Conservation (phyloP, 169 alveolate species). For the Plasmodium gonderi region DNA sequence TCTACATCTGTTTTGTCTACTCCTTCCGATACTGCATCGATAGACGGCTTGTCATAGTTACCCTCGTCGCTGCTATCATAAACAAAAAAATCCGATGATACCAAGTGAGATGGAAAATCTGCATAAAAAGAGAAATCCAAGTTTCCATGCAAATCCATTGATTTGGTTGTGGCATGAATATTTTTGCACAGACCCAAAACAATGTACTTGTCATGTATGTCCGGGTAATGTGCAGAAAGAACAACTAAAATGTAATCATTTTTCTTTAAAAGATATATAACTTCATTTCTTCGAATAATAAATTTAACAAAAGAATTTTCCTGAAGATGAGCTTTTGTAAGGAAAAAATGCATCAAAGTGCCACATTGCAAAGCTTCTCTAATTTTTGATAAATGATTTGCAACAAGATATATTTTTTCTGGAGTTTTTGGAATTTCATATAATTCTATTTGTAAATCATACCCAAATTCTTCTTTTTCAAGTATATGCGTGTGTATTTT, state of each 20-base stretch:
- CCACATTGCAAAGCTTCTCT: conserved; percentile 72
- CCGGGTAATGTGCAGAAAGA: conserved; percentile 48
- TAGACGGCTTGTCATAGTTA: not conserved
- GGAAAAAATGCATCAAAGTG: conserved; percentile 64
- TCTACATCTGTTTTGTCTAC: not conserved
- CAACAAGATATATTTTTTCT: not conserved
- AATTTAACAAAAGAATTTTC: conserved; percentile 64
- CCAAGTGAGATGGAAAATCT: conserved; percentile 55
- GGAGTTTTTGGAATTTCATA: conserved; percentile 67
- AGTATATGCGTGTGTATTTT: conserved; percentile 64
- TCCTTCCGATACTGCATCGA: too few species aligned
- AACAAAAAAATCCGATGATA: conserved; percentile 35
- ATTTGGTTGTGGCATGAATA: conserved; percentile 37
- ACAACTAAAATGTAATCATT: conserved; percentile 18
- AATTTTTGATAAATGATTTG: conserved; percentile 67
- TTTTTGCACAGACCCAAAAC: conserved; percentile 64
- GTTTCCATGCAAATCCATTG: conserved; percentile 62
- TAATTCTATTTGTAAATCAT: conserved; percentile 64
- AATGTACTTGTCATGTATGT: conserved; percentile 35
- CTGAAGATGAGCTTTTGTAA: conserved; percentile 17
- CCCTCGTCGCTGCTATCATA: not conserved
- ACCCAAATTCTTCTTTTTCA: conserved; percentile 69
- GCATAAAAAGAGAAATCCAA: conserved; percentile 68
- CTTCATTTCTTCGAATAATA: conserved; percentile 62
- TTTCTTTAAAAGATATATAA: conserved; percentile 32